Evolutionary conservation across 495 filamentous ascomycete genomes (phyloP), one percentile per base, ranked within the genome.

Genomic region (Penicillium fimorum): DNA sequence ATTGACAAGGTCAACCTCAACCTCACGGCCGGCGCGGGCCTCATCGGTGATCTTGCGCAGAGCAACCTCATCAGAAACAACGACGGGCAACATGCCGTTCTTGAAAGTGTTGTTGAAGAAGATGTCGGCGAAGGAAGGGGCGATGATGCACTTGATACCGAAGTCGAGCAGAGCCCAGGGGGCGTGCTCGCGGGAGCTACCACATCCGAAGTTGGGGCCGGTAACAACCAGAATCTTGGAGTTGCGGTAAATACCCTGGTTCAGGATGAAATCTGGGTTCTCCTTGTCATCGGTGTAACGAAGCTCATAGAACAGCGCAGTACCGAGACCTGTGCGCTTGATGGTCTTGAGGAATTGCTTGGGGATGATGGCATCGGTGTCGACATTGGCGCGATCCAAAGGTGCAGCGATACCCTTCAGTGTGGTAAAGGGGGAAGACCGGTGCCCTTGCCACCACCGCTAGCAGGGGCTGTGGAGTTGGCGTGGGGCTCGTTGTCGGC

Each of bases 81-180:
- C 73, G 59, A 97, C 82, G 25, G 93, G 92, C 37, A 98, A 82
- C 94, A 98, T 98, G 74, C 93, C 94, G 76, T 98, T 98, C 82
- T 98, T 98, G 84, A 97, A 97, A 17, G 90, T 95, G 78, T 98
- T 98, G 83, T 97, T 98, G 84, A 92, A 96, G 84, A 97, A 97
- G 74, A 98, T 98, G 67, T 98, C 94, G 56, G 91, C 93, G 65
- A 89, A 98, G 15, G 86, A 90, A 11, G 92, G 90, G 1, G 93
- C 94, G 62, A 97, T 96, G 59, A 97, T 81, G 68, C 88, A 92
- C 65, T 87, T 90, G 76, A 98, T 94, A 55, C 94, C 94, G 64
- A 97, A 97, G 73, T 98, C 94, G 47, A 94, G 85, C 25, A 98
- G 81, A 20, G 94, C 93, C 94, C 94, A 98, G 24, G 94, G 94